A percentile compares a stretch with the other conserved stretches of the same genome.
Evolutionary conservation across 805 yeast genomes (phyloP).

Genomic region (Suhomyces sp.): DNA sequence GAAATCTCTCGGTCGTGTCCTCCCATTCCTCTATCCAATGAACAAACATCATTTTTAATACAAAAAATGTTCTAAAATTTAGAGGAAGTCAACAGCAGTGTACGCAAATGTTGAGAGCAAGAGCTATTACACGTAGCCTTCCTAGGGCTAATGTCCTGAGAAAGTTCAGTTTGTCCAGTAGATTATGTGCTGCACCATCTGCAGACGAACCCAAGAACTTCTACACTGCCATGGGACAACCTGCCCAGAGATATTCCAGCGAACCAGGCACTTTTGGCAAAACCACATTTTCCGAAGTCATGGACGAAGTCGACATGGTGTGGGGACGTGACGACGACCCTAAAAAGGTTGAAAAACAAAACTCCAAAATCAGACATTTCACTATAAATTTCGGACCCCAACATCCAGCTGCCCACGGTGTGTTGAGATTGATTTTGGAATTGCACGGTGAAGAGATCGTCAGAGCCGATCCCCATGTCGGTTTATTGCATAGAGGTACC

Average conservation of each 20-base stretch:
- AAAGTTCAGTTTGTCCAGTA: conserved; percentile 9
- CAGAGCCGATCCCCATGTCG: conserved; percentile 86
- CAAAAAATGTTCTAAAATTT: background rate
- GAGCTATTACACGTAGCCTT: conserved; percentile 5
- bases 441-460: conserved; percentile 86
- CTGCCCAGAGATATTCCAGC: conserved; percentile 33
- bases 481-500: conserved; percentile 83
- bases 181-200: conserved; percentile 19
- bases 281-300: conserved; percentile 43
- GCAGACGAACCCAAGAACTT: conserved; percentile 29
- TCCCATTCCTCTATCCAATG: conserved; percentile 10
- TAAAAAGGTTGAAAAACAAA: conserved; percentile 39
- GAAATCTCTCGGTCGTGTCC: background rate
- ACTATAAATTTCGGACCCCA: conserved; percentile 91
- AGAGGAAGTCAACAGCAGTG: background rate
- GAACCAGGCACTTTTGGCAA: conserved; percentile 34
- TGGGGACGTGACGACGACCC: conserved; percentile 46
- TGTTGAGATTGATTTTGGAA: conserved; percentile 79
- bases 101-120: conserved; percentile 25
- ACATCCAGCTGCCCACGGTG: conserved; percentile 95
- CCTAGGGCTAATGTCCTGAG: background rate
- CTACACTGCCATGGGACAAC: conserved; percentile 37
- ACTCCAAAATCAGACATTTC: conserved; percentile 72
- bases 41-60: conserved; percentile 12
- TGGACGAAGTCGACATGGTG: conserved; percentile 45